Evolutionary conservation across 306 rosid genomes (phyloP).

Genomic region (Sesbania bispinosa): DNA sequence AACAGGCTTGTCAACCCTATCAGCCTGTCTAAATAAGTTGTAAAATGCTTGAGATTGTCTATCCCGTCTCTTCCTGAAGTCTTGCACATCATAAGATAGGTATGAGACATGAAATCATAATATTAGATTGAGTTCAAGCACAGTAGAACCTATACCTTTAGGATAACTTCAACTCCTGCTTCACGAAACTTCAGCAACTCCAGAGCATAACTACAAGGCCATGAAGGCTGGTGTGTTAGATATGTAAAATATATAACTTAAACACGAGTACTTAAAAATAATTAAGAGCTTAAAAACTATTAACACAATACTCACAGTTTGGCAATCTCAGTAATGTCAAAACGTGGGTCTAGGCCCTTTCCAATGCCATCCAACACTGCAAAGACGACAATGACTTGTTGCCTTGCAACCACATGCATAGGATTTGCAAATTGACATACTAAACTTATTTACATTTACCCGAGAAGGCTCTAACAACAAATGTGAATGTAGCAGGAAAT

Average conservation of each 20-base stretch:
- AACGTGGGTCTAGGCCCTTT: constrained; percentile 96
- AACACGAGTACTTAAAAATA: constrained; percentile 5
- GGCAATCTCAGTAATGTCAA: constrained; percentile 98
- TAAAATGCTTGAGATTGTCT: constrained; percentile 82
- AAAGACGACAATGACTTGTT: constrained; percentile 11
- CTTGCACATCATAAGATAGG: constrained; percentile 51
- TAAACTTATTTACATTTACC: constrained; percentile 47
- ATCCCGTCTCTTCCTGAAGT: constrained; percentile 82
- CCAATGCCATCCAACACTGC: constrained; percentile 98
- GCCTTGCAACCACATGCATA: constrained; percentile 9
- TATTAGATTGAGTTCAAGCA: constrained; percentile 11
- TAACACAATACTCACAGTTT: constrained; percentile 79
- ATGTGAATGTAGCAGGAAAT: constrained; percentile 97
- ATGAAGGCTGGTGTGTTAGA: constrained; percentile 32
- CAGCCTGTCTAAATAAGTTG: constrained; percentile 97
- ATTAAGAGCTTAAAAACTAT: neutral
- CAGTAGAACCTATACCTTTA: constrained; percentile 51
- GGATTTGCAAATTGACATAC: constrained; percentile 2
- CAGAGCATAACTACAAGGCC: constrained; percentile 78
- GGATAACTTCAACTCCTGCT: constrained; percentile 87
- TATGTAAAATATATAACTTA: constrained; percentile 14
- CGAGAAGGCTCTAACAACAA: constrained; percentile 99
- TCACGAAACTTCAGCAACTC: constrained; percentile 90
- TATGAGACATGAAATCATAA: constrained; percentile 21
- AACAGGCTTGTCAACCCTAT: constrained; percentile 92